Conservation (phyloP, 257 asterid genomes). For the Ligustrum vulgare region DNA sequence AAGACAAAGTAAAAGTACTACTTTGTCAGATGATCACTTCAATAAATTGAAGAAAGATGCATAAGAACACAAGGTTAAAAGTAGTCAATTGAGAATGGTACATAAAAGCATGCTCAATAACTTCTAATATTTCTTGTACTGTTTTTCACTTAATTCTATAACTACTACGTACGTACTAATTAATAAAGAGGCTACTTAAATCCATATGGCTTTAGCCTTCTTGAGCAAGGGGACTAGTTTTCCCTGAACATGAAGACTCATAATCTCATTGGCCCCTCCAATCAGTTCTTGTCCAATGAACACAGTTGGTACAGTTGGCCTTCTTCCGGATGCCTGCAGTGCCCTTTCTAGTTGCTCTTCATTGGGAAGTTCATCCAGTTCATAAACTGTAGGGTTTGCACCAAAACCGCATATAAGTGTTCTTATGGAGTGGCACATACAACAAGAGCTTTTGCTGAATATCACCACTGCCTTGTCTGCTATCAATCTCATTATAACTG, state of each 20-base stretch:
- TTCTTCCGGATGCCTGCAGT: slow-evolving; percentile 34
- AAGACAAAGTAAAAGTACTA: no score
- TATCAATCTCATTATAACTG: slow-evolving; percentile 44
- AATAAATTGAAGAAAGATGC: no score
- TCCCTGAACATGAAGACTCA: slow-evolving; percentile 79
- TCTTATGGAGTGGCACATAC: slow-evolving; percentile 69
- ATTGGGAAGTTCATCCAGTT: slow-evolving; percentile 61
- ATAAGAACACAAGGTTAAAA: no score
- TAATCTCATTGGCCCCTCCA: slow-evolving; percentile 71
- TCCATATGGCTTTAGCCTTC: slow-evolving; percentile 80
- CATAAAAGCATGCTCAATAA: no score
- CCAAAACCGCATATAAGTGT: slow-evolving; percentile 65
- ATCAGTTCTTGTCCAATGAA: slow-evolving; percentile 60
- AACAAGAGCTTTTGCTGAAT: slow-evolving; percentile 70
- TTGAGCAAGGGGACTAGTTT: slow-evolving; percentile 59
- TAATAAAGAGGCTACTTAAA: slow-evolving; percentile 28
- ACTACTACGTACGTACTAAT: neutral
- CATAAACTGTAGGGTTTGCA: slow-evolving; percentile 52
- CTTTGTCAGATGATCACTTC: no score
- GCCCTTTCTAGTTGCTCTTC: slow-evolving; percentile 60
- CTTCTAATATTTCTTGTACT: no score
- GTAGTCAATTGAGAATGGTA: no score
- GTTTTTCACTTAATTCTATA: neutral
- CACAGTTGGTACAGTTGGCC: slow-evolving; percentile 54
- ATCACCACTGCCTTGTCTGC: slow-evolving; percentile 71